Percentiles rank a stretch among this genome's conserved stretches.
These are phyloP conservation scores for Aegilops bicornis DNA, from an alignment of 176 grass and related monocot species.

Conservation along the genomic window DNA sequence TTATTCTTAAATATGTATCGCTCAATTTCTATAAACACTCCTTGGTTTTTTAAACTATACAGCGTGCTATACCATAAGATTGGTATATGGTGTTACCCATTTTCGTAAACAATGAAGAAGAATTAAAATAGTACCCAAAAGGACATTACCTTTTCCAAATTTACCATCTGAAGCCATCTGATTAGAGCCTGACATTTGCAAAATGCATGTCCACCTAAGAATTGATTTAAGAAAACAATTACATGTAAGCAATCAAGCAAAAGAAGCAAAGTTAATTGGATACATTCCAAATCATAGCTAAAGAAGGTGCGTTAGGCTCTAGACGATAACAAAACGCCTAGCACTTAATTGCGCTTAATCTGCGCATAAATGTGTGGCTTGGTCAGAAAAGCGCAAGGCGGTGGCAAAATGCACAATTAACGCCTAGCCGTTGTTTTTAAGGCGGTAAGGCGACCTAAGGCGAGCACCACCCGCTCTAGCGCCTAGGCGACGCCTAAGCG, in stretches of 20 bases:
- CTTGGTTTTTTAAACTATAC: not conserved
- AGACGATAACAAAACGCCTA: too few relatives aligned
- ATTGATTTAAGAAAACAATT: not conserved
- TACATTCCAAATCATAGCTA: not conserved
- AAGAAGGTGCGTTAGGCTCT: too few relatives aligned
- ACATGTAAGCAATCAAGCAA: constrained; percentile 11
- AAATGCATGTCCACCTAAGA: constrained; percentile 39
- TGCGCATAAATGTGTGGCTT: too few relatives aligned
- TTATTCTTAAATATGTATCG: not conserved
- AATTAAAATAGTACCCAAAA: not conserved
- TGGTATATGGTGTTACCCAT: not conserved
- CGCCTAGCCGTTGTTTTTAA: too few relatives aligned
- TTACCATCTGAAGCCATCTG: constrained; percentile 45
- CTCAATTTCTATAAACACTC: not conserved
- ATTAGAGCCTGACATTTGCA: constrained; percentile 40
- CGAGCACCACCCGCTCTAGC: too few relatives aligned
- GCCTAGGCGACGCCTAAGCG: too few relatives aligned
- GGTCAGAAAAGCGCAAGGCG: too few relatives aligned
- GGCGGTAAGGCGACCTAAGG: too few relatives aligned
- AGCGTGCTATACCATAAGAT: not conserved
- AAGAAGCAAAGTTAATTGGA: not conserved
- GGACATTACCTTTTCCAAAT: constrained; percentile 46
- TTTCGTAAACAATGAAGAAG: constrained; percentile 15
- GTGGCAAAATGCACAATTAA: too few relatives aligned
- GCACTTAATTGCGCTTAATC: too few relatives aligned